phyloP scores from a whole-genome alignment of 2,329 filamentous ascomycete genomes.

The Colletotrichum theobromicola region DNA sequence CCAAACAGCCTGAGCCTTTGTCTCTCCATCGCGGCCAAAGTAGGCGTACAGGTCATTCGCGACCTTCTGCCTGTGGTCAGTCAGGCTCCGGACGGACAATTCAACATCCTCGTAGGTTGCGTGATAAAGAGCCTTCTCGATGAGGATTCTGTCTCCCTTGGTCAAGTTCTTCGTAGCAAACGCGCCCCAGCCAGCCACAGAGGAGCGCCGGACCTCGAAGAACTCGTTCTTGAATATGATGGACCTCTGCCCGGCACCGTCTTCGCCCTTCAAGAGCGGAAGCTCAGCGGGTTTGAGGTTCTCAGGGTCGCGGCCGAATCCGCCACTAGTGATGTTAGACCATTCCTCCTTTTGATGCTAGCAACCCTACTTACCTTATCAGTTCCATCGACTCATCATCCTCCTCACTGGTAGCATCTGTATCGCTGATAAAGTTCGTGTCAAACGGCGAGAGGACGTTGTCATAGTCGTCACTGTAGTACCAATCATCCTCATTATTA shows the following conservation, averaged over 20 bases:
- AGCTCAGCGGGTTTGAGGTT: background rate
- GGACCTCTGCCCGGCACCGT: background rate
- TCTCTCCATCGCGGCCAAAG: constrained; percentile 27
- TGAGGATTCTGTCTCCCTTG: constrained; percentile 44
- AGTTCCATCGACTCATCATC: background rate
- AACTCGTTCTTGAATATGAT: constrained; percentile 40
- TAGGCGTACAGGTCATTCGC: constrained; percentile 44
- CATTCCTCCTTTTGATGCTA: background rate
- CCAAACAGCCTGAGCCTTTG: constrained; percentile 41
- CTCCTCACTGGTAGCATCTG: background rate
- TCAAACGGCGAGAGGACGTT: background rate
- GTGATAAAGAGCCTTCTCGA: constrained; percentile 49
- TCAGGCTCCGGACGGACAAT: constrained; percentile 25
- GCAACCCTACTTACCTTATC: background rate
- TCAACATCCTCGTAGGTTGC: constrained; percentile 20
- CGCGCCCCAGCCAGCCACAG: constrained; percentile 49
- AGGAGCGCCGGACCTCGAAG: constrained; percentile 46
- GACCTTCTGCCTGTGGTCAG: constrained; percentile 32
- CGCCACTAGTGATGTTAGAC: background rate
- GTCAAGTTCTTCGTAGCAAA: constrained; percentile 48
- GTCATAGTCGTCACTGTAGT: background rate
- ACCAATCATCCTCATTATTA: fast-evolving
- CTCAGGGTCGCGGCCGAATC: fast-evolving
- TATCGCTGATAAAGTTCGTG: background rate
- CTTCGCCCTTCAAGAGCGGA: background rate